Base-by-base conservation (phyloP, 192 early-diverging fungal species). In the Martensiomyces pterosporus region DNA sequence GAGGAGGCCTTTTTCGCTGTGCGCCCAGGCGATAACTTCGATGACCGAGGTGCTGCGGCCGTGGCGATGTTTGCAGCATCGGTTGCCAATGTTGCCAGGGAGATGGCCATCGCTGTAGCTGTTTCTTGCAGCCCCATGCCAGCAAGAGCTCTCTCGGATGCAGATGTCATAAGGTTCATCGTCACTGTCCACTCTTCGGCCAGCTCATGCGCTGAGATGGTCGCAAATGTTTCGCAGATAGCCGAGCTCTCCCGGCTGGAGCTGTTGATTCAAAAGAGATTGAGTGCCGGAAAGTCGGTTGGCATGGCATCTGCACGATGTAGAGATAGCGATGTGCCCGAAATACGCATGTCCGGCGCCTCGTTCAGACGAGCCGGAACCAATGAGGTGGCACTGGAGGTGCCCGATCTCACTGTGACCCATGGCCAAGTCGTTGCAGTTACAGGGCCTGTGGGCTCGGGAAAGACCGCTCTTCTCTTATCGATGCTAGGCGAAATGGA, bases 391-490 rank as follows among this genome's bases (percentile, higher is more conserved):
- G 37, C 52, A 0, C 14, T 67, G 14, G 13, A 22, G 2, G 33
- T 55, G 1, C 26, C 39, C 19, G 1, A 17, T 4, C 23, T 67
- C 23, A 25, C 29, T 12, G 39, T 48, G n/a, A 18, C 15, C 3
- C 24, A 58, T 4, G 74, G 75, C 23, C 77, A 83, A 37, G 64
- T 91, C 3, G 78, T 85, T 16, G 79, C 90, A 13, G 63, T 93
- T 34, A 83, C 81, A 32, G 93, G 93, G 7, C 67, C 80, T 23
- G 90, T 92, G 13, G 92, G 91, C 2, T 78, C 81, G 16, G 93
- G 93, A 24, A 96, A 96, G 56, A 79, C 83, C 8, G 79, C 82
- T 4, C 43, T 96, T 21, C 55, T 93, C 12, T 57, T 83, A 19
- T 83, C 88, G 34, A 67, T 93, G 12, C 67, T 91, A 5, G 82